phyloP scores from a whole-genome alignment of 768 basidiomycete genomes.

The Lanmaoa rubissima region DNA sequence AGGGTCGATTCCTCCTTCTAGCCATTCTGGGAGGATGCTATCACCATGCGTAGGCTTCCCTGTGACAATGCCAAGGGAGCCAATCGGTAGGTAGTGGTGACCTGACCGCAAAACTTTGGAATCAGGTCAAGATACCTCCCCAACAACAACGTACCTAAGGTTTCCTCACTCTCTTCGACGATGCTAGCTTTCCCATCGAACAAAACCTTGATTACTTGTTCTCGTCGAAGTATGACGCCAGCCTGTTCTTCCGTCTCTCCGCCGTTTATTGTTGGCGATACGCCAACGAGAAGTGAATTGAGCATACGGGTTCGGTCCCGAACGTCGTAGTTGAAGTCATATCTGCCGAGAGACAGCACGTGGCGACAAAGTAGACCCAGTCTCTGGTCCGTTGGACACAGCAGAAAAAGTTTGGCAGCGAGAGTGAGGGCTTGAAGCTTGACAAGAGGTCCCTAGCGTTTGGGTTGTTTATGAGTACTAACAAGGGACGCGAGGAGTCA shows the following conservation, averaged over 20 bases:
- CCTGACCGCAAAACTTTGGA: conserved; percentile 25
- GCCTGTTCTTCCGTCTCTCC: conserved; percentile 47
- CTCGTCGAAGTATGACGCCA: conserved; percentile 76
- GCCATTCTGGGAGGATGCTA: conserved; percentile 75
- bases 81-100: conserved; percentile 48
- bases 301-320: conserved; percentile 88
- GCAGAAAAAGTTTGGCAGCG: conserved; percentile 78
- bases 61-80: conserved; percentile 63
- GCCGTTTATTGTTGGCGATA: conserved; percentile 38
- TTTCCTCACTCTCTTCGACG: conserved; percentile 37
- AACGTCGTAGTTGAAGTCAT: conserved; percentile 87
- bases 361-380: conserved; percentile 62
- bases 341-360: conserved; percentile 80
- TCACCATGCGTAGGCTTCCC: conserved; percentile 46
- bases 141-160: conserved; percentile 29
- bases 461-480: background rate
- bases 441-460: conserved; percentile 53
- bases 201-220: conserved; percentile 78
- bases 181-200: conserved; percentile 69
- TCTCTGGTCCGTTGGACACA: conserved; percentile 53
- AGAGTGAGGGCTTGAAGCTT: conserved; percentile 85
- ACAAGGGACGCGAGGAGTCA: background rate
- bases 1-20: conserved; percentile 80
- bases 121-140: background rate
- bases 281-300: conserved; percentile 61